Percentiles rank a stretch among this genome's conserved stretches.
These are phyloP conservation scores for Pseudomonodictys pantanalensis DNA, from an alignment of 495 filamentous ascomycete species.

Conservation along the genomic window DNA sequence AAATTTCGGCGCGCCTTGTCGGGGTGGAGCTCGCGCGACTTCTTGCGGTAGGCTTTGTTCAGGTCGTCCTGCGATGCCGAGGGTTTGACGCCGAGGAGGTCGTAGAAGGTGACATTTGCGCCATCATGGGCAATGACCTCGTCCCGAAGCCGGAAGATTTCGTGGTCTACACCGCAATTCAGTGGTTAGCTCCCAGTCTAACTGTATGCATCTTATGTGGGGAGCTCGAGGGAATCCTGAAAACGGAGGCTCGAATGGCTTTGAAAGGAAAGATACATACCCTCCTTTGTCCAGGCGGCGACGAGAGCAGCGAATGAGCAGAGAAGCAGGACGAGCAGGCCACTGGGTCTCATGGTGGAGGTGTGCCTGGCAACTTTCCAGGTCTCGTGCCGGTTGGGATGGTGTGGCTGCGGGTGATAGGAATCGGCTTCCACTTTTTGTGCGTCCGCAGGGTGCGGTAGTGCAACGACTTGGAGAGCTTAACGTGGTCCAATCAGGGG, in stretches of 20 bases:
- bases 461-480: background rate
- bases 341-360: constrained; percentile 25
- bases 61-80: constrained; percentile 82
- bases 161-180: constrained; percentile 63
- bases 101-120: constrained; percentile 82
- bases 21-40: constrained; percentile 76
- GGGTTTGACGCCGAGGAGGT: constrained; percentile 74
- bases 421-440: background rate
- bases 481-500: constrained; percentile 33
- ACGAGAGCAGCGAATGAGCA: constrained; percentile 60
- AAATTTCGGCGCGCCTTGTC: constrained; percentile 91
- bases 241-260: constrained; percentile 6
- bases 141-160: constrained; percentile 93
- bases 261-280: constrained; percentile 44
- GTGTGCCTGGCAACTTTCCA: background rate
- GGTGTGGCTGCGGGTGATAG: constrained; percentile 21
- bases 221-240: background rate
- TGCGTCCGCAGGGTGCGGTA: constrained; percentile 14
- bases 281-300: constrained; percentile 82
- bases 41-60: constrained; percentile 89
- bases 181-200: constrained; percentile 9
- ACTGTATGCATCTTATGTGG: constrained; percentile 11
- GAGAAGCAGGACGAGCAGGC: constrained; percentile 48
- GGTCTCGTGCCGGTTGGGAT: constrained; percentile 5
- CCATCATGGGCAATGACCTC: constrained; percentile 78